Percentiles rank a stretch among this genome's conserved stretches.
Conservation (phyloP, 2,329 filamentous ascomycete genomes). For the Dactylella cylindrospora region DNA sequence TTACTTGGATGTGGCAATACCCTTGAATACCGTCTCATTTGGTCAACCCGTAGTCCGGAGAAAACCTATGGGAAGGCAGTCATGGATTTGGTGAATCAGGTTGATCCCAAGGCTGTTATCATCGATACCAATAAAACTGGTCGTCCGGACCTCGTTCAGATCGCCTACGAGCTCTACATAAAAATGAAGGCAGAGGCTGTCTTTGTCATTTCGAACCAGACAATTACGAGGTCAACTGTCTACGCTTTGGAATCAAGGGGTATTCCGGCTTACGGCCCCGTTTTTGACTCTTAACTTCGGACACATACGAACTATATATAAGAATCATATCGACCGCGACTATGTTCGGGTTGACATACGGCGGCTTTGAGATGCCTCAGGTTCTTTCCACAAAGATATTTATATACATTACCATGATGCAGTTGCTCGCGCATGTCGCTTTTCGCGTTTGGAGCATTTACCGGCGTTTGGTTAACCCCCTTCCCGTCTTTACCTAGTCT, state of each 20-base stretch:
- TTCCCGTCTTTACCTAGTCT: no score
- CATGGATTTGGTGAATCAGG: conserved; percentile 49
- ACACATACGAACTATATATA: background rate
- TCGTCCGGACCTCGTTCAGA: conserved; percentile 50
- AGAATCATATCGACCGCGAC: no score
- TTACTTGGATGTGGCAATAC: conserved; percentile 45
- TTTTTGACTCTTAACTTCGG: conserved; percentile 50
- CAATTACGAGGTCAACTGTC: conserved; percentile 52
- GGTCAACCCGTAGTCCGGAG: conserved; percentile 51
- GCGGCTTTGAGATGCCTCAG: no score
- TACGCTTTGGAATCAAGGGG: conserved; percentile 52
- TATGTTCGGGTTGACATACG: no score
- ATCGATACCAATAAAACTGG: conserved; percentile 51
- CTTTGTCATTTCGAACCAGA: conserved; percentile 52
- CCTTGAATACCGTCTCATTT: conserved; percentile 50
- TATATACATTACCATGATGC: no score
- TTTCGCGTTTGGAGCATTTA: no score
- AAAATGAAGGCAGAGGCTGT: conserved; percentile 52
- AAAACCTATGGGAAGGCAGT: conserved; percentile 51
- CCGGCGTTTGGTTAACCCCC: no score
- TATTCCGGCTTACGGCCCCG: conserved; percentile 52
- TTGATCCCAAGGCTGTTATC: conserved; percentile 51
- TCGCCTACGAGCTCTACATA: conserved; percentile 50
- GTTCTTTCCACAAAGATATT: no score
- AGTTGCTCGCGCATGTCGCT: no score